Evolutionary conservation across 2,329 filamentous ascomycete genomes (phyloP).

Genomic region (Claviceps pazoutovae): DNA sequence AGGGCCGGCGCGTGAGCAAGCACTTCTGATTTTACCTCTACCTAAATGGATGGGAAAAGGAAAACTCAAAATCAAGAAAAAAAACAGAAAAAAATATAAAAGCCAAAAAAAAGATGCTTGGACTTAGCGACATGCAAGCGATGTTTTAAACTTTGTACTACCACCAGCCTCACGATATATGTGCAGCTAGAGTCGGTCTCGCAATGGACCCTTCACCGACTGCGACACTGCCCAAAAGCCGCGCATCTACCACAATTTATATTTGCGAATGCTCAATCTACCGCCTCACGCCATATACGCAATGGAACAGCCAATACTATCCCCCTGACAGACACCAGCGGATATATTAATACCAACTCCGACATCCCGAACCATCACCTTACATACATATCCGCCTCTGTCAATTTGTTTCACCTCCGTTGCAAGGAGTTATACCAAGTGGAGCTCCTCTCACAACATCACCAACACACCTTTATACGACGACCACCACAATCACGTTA

Average conservation of each 20-base stretch:
- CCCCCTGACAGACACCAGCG: background rate
- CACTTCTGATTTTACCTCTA: background rate
- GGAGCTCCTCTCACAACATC: too few relatives aligned
- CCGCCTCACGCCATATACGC: background rate
- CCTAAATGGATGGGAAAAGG: background rate
- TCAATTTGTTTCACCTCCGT: too few relatives aligned
- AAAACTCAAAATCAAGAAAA: background rate
- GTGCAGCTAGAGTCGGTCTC: background rate
- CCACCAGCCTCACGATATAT: background rate
- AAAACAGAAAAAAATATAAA: background rate
- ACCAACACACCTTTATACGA: background rate
- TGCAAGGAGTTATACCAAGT: too few relatives aligned
- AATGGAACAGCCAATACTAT: background rate
- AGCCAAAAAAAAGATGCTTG: background rate
- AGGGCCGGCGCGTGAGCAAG: too few relatives aligned
- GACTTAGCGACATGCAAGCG: background rate
- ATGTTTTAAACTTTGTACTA: background rate
- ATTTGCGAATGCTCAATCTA: background rate
- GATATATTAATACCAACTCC: background rate
- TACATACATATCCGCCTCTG: too few relatives aligned
- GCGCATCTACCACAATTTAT: background rate
- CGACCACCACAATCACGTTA: background rate
- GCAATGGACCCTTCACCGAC: background rate
- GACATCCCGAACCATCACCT: too few relatives aligned
- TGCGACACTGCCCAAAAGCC: background rate